Evolutionary conservation across 1,139 yeast species (phyloP), one percentile per base, ranked within the genome.

Genomic region (Oligophagozyma castellii): DNA sequence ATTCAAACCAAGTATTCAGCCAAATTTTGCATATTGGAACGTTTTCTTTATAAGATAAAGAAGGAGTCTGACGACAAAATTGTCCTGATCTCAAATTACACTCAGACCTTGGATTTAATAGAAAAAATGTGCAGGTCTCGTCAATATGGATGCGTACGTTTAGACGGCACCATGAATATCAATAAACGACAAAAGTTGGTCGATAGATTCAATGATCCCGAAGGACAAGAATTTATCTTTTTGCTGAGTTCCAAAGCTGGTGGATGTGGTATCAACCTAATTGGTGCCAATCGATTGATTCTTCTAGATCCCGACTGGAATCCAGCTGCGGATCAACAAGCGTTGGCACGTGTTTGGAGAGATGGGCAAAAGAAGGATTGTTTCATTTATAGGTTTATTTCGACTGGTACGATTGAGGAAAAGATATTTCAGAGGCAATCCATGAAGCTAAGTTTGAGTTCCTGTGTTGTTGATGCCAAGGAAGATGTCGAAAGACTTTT

Each of bases 301-400:
- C 61, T 89, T 32, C 65, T 89, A 46, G 99, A 89, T 51, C 98
- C 98, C 0, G 98, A 92, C 54, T 89, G 98, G 98, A 89, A 89
- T 46, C 98, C 98, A 0, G 98, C 98, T 0, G 79, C 95, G 2
- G 98, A 89, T 51, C 98, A 89, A 52, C 98, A 89, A 56, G 98
- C 98, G 0, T 63, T 89, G 36, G 98, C 98, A 0, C 70, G 98
- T 53, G 95, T 89, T 3, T 89, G 98, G 98, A 76, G 98, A 63
- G 98, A 89, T 58, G 98, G 98, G 0, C 98, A 89, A 49, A 86
- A 81, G 64, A 89, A 89, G 55, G 94, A 81, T 53, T 89, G 98
- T 58, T 89, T 78, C 48, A 92, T 89, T 30, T 89, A 89, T 51
- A 64, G 98, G 42, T 84, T 89, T 42, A 86, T 89, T 35, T 70